Conservation (phyloP, 192 early-diverging fungal species). For the Coemansia asiatica region DNA sequence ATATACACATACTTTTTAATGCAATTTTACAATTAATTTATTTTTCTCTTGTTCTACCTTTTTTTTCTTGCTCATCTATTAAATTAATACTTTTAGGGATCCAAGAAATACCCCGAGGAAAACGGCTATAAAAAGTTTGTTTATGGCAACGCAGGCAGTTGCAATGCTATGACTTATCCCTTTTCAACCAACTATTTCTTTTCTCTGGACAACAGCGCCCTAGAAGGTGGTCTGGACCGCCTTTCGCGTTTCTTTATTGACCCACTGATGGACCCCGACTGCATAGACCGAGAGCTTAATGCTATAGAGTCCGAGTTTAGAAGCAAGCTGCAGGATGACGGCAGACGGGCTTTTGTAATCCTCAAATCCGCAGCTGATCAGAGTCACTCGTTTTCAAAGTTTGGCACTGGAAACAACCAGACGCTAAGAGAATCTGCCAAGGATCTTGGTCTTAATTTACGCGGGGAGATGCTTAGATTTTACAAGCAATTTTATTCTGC, state of each 20-base stretch:
- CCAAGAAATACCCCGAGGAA: slow-evolving; percentile 65
- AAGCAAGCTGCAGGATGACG: slow-evolving; percentile 76
- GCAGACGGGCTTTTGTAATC: background rate
- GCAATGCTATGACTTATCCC: slow-evolving; percentile 15
- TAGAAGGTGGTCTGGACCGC: slow-evolving; percentile 58
- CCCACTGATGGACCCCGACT: slow-evolving; percentile 79
- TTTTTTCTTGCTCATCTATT: too few relatives aligned
- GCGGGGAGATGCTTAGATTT: slow-evolving; percentile 78
- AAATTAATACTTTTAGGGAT: slow-evolving; percentile 28
- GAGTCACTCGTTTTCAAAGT: slow-evolving; percentile 75
- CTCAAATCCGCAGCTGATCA: slow-evolving; percentile 40
- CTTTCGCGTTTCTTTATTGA: slow-evolving; percentile 92
- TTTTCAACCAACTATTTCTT: slow-evolving; percentile 19
- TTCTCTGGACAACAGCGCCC: background rate
- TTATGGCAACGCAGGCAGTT: slow-evolving; percentile 7
- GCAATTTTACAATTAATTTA: background rate
- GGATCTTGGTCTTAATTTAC: slow-evolving; percentile 66
- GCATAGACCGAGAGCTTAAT: slow-evolving; percentile 81
- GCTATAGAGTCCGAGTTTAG: slow-evolving; percentile 95
- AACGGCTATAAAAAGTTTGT: slow-evolving; percentile 56
- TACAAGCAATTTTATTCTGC: slow-evolving; percentile 85
- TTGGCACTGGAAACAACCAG: slow-evolving; percentile 80
- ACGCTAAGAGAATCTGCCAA: slow-evolving; percentile 65
- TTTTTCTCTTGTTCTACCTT: too few relatives aligned
- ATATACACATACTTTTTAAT: background rate